Evolutionary conservation across 179 eudicot species (phyloP).

Genomic region (Beta macrorhiza): DNA sequence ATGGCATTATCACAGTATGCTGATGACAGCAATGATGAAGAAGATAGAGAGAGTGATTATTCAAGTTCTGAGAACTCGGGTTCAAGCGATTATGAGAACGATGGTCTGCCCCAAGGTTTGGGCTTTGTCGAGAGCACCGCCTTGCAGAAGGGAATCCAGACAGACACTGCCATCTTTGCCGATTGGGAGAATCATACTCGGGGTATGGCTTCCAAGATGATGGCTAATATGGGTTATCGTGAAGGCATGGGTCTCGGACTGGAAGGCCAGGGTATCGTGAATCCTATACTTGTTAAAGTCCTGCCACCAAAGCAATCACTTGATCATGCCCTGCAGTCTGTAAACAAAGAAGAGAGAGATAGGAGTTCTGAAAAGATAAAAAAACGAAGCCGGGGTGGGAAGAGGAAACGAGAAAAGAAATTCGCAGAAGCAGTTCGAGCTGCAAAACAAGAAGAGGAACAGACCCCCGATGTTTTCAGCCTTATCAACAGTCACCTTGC

Average conservation of each 20-base stretch:
- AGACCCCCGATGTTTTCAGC: constrained; percentile 68
- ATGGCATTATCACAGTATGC: constrained; percentile 69
- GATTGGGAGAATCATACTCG: constrained; percentile 98
- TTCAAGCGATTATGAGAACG: constrained; percentile 59
- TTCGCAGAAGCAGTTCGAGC: constrained; percentile 66
- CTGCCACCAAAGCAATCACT: constrained; percentile 90
- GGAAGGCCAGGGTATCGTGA: constrained; percentile 76
- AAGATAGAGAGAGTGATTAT: constrained; percentile 43
- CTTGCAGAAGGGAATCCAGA: constrained; percentile 72
- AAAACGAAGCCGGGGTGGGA: constrained; percentile 84
- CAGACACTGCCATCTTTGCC: constrained; percentile 84
- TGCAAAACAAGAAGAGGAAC: constrained; percentile 61
- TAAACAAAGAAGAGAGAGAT: constrained; percentile 32
- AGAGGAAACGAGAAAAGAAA: constrained; percentile 84
- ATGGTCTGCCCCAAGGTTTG: constrained; percentile 46
- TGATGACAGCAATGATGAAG: constrained; percentile 54
- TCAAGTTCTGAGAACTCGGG: constrained; percentile 53
- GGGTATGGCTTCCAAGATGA: constrained; percentile 93
- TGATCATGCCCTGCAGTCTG: constrained; percentile 57
- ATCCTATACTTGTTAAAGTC: constrained; percentile 70
- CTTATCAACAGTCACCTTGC: constrained; percentile 85
- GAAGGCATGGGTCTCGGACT: constrained; percentile 95
- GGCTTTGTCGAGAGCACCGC: constrained; percentile 66
- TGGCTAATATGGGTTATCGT: constrained; percentile 94
- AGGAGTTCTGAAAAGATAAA: constrained; percentile 37